Evolutionary conservation across 2,329 filamentous ascomycete species (phyloP), one percentile per base, ranked within the genome.

Genomic region (Pseudocercospora ulei): DNA sequence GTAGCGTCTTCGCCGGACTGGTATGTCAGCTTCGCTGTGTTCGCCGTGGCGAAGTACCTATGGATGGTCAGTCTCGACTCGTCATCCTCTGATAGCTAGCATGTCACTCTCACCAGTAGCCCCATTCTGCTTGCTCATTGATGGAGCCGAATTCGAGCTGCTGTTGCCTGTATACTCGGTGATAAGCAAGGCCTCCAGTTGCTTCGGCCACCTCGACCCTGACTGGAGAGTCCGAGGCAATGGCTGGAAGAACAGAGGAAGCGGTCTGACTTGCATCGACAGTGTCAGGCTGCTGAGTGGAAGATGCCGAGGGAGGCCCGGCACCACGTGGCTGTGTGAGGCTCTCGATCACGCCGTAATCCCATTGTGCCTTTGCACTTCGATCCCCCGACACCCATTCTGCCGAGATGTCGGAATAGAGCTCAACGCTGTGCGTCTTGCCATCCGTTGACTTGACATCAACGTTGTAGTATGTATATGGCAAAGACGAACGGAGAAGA

Each of bases 331-430:
- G 43, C 23, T 41, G 35, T 18, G 37, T 17, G 7, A 19, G 24
- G 22, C 28, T 30, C 28, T 31, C 26, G 5, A 40, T 30, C 20
- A 35, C 41, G 19, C 53, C 67, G 45, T 71, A 71, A 24, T 75
- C 69, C 80, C 80, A 84, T 48, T 76, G 59, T 26, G 77, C 70
- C 17, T 68, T 54, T 3, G 70, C 63, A 14, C 49, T 58, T 4
- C 62, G 59, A 52, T 83, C 71, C 12, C 78, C 77, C 8, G 78
- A 76, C 2, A 75, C 71, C 74, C 77, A 84, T 67, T 85, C 80
- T 38, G 75, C 77, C 36, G 79, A 77, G 20, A 83, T 76, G 53
- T 86, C 81, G 16, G 77, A 67, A 54, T 86, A 86, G 2, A 86
- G 52, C 55, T 83, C 73, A 3, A 85, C 77, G 29, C 71, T 62